phyloP scores from a whole-genome alignment of 2,329 filamentous ascomycete species.

The Fusarium sambucinum region DNA sequence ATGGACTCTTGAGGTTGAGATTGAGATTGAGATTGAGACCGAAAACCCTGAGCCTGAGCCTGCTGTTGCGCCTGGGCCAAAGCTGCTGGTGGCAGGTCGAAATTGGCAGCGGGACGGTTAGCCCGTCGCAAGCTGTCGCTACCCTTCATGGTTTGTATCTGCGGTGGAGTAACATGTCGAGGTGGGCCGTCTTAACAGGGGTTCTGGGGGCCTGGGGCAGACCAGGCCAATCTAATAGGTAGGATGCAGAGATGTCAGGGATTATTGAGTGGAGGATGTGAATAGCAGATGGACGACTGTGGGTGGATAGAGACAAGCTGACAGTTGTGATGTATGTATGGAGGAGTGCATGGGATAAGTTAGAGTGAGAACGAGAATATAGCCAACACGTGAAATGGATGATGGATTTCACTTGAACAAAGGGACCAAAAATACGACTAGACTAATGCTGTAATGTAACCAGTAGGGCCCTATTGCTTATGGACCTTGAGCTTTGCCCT shows the following conservation, averaged over 20 bases:
- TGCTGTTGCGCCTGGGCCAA: conserved; percentile 27
- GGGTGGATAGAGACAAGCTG: conserved; percentile 9
- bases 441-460: not conserved
- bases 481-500: conserved; percentile 9
- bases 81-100: conserved; percentile 40
- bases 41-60: conserved; percentile 30
- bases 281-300: conserved; percentile 8
- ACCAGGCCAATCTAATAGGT: conserved; percentile 21
- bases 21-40: conserved; percentile 34
- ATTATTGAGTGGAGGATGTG: conserved; percentile 26
- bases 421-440: conserved; percentile 1
- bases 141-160: conserved; percentile 45
- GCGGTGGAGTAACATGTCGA: conserved; percentile 48
- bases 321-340: conserved; percentile 10
- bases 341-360: conserved; percentile 5
- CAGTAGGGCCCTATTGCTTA: conserved; percentile 12
- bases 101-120: conserved; percentile 44
- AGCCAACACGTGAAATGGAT: conserved; percentile 23
- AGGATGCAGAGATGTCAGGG: conserved; percentile 32
- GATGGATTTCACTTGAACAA: conserved; percentile 8
- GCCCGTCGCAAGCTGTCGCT: conserved; percentile 47
- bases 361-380: not conserved
- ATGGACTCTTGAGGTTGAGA: conserved; percentile 30
- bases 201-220: conserved; percentile 29
- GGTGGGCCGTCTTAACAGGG: conserved; percentile 45